Conservation (phyloP, 192 early-diverging fungal genomes). For the Paraglomus occultum region DNA sequence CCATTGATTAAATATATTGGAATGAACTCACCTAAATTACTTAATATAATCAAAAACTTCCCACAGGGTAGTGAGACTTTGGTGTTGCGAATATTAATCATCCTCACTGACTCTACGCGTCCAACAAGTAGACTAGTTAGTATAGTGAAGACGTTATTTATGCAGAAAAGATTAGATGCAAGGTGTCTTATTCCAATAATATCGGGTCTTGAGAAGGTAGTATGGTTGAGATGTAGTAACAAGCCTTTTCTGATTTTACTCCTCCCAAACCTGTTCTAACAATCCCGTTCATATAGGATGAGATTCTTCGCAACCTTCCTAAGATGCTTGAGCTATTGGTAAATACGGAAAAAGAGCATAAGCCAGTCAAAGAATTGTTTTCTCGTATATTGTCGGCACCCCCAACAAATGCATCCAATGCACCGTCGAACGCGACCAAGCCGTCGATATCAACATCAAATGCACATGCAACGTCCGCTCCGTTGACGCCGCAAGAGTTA, state of each 20-base stretch:
- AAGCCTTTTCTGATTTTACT: background rate
- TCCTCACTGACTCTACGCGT: slow-evolving; percentile 57
- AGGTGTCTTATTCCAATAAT: slow-evolving; percentile 70
- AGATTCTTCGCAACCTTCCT: slow-evolving; percentile 57
- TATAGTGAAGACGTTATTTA: slow-evolving; percentile 51
- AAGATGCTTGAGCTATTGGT: slow-evolving; percentile 62
- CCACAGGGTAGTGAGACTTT: slow-evolving; percentile 72
- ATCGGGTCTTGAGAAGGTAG: slow-evolving; percentile 58
- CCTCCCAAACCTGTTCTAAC: background rate
- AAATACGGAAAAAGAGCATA: slow-evolving; percentile 57
- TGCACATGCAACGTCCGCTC: slow-evolving; percentile 17
- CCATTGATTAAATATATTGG: slow-evolving; percentile 67
- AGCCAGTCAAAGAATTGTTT: slow-evolving; percentile 62
- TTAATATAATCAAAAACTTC: slow-evolving; percentile 59
- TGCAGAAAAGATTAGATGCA: slow-evolving; percentile 56
- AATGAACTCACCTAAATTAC: slow-evolving; percentile 51
- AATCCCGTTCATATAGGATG: slow-evolving; percentile 36
- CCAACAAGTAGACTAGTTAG: slow-evolving; percentile 54
- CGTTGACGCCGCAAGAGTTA: slow-evolving; percentile 63
- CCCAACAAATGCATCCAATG: slow-evolving; percentile 1
- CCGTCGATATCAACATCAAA: background rate
- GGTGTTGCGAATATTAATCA: slow-evolving; percentile 57
- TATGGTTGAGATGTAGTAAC: background rate
- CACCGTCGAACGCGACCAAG: background rate
- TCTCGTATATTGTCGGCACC: slow-evolving; percentile 52